Evolutionary conservation across 495 filamentous ascomycete genomes (phyloP).

Genomic region (Filosporella fistucella): DNA sequence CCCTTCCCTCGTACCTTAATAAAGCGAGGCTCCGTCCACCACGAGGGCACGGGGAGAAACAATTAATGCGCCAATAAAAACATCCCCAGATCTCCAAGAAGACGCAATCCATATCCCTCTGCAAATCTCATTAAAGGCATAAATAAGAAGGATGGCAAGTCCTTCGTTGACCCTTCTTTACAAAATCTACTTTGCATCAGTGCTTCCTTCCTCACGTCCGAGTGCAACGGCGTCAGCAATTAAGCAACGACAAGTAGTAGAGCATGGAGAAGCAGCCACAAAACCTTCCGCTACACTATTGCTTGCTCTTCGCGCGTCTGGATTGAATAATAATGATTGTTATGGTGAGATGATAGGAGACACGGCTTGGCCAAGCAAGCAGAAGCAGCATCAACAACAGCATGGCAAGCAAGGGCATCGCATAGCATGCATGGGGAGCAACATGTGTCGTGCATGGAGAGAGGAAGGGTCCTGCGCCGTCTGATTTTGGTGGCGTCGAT

Average conservation of each 20-base stretch:
- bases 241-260: too few relatives aligned
- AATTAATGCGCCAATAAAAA: slow-evolving; percentile 18
- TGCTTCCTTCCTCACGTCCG: slow-evolving; percentile 13
- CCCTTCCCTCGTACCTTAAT: neutral
- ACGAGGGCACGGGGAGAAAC: neutral
- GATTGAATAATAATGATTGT: too few relatives aligned
- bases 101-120: neutral
- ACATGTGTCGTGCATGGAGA: slow-evolving; percentile 17
- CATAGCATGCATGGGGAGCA: neutral
- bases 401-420: neutral
- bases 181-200: neutral
- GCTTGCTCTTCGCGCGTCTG: neutral
- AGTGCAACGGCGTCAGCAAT: neutral
- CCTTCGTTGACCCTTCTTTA: too few relatives aligned
- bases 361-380: too few relatives aligned
- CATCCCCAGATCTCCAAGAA: neutral
- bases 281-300: neutral
- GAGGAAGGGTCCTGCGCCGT: slow-evolving; percentile 3
- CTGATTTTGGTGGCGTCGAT: neutral
- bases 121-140: slow-evolving; percentile 7
- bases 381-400: neutral
- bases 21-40: neutral
- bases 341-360: too few relatives aligned
- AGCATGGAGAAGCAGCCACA: too few relatives aligned
- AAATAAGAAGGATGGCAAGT: slow-evolving; percentile 1